Percentiles rank a stretch among this genome's conserved stretches.
Conservation (phyloP, 2,329 filamentous ascomycete genomes). For the Simplicillium sp. region DNA sequence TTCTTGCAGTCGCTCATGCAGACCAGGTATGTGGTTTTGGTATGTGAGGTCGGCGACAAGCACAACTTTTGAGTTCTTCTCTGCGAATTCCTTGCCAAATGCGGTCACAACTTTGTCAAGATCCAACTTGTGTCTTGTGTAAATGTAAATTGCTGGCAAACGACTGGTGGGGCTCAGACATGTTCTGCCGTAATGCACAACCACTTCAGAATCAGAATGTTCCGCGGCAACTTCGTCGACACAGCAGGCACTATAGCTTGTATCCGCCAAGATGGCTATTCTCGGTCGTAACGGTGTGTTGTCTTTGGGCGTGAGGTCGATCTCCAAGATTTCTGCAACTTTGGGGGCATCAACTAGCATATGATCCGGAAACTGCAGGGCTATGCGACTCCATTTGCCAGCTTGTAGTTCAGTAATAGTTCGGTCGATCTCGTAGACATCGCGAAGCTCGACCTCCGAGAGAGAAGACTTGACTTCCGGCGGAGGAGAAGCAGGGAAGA, state of each 20-base stretch:
- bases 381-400: conserved; percentile 66
- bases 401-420: conserved; percentile 68
- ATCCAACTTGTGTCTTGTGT: conserved; percentile 65
- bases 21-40: conserved; percentile 56
- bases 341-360: conserved; percentile 82
- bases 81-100: conserved; percentile 61
- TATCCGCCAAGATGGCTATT: conserved; percentile 85
- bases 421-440: conserved; percentile 76
- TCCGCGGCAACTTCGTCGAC: conserved; percentile 96
- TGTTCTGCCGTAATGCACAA: conserved; percentile 88
- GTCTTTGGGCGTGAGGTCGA: conserved; percentile 13
- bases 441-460: conserved; percentile 58
- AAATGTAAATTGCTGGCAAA: conserved; percentile 83
- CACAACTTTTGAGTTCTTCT: conserved; percentile 55
- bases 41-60: conserved; percentile 89
- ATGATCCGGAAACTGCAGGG: conserved; percentile 89
- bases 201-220: conserved; percentile 80
- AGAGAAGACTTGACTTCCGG: conserved; percentile 20
- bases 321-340: conserved; percentile 52
- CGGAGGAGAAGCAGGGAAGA: conserved; percentile 41
- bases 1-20: conserved; percentile 45
- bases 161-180: conserved; percentile 85
- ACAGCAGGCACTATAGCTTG: conserved; percentile 93
- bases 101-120: conserved; percentile 43
- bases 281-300: conserved; percentile 16